Conservation (phyloP, 768 basidiomycete genomes). For the Suillus occidentalis region DNA sequence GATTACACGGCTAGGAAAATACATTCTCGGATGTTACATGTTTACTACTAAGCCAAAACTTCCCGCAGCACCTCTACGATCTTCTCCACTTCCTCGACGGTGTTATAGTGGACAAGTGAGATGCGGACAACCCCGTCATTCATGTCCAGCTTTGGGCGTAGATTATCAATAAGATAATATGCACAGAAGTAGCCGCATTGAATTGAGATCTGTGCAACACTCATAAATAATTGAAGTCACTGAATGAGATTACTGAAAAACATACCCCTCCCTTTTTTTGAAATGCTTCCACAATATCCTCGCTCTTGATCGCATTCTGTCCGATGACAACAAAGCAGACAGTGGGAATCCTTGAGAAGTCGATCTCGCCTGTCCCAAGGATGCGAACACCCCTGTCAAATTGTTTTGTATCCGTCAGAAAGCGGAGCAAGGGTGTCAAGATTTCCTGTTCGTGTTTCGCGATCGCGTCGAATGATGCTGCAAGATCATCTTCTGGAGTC, state of each 20-base stretch:
- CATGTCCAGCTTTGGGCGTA: conserved; percentile 58
- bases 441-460: conserved; percentile 61
- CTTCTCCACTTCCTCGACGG: conserved; percentile 62
- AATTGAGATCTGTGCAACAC: conserved; percentile 61
- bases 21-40: not conserved
- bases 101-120: conserved; percentile 80
- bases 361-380: conserved; percentile 56
- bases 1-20: not conserved
- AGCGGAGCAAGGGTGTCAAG: conserved; percentile 52
- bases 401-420: conserved; percentile 50
- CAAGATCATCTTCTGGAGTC: conserved; percentile 46
- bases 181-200: conserved; percentile 81
- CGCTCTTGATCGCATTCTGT: conserved; percentile 54
- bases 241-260: conserved; percentile 13
- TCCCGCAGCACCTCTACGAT: conserved; percentile 59
- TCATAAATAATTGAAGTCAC: conserved; percentile 5
- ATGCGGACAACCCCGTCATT: conserved; percentile 72
- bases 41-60: conserved; percentile 32
- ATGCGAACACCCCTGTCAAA: conserved; percentile 61
- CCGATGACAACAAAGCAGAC: conserved; percentile 71
- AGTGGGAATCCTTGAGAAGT: conserved; percentile 57
- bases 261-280: conserved; percentile 63
- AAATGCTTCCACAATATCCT: conserved; percentile 63
- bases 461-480: conserved; percentile 56
- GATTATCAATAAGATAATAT: conserved; percentile 54